Base-by-base conservation (phyloP, 331 rosid genomes). In the Acacia pycnantha region DNA sequence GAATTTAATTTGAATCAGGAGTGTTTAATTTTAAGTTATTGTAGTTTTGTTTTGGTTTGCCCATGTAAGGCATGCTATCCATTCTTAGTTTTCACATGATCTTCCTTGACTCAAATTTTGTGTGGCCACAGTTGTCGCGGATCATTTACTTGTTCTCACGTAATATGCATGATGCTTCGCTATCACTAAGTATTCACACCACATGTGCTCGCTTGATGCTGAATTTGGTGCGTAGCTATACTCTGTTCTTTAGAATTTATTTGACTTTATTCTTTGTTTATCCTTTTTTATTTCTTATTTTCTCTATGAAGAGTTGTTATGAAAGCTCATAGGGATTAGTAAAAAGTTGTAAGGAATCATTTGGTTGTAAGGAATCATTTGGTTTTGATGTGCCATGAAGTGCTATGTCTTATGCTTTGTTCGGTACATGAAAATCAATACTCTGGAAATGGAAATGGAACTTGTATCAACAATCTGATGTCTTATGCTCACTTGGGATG, bases 171-270 rank as follows among this genome's bases (percentile, higher is more conserved):
- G 99, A 96, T 18, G 99, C 99, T 51, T 96, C 99, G n/a, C 88
- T 96, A 84, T 90, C 98, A 9, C 89, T 96, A 87, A 94, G 98
- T 91, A 92, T 96, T 85, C 99, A 96, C 86, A 96, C 99, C 58
- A 96, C 99, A 59, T 96, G 97, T 85, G 99, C 99, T 72, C 98
- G 98, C 84, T 81, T 96, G 94, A 94, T 96, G 99, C 86, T 96
- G 91, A 96, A 96, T 89, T 88, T 96, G 98, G 99, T 96, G 87
- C 86, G 16, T 83, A 84, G 77, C 76, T 80, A 22, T 74, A 70
- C 81, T 80, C 82, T 77, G 65, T 85, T 70, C 78, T 81, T 35
- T 22, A 53, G 2, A 56, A 77, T 76, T 31, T 77, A 58, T 51
- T 77, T 58, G 44, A 53, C 47, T 59, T 24, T 26, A 50, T 80